A percentile compares a stretch with the other conserved stretches of the same genome.
Evolutionary conservation across 306 rosid species (phyloP).

Genomic region (Begonia loranthoides): DNA sequence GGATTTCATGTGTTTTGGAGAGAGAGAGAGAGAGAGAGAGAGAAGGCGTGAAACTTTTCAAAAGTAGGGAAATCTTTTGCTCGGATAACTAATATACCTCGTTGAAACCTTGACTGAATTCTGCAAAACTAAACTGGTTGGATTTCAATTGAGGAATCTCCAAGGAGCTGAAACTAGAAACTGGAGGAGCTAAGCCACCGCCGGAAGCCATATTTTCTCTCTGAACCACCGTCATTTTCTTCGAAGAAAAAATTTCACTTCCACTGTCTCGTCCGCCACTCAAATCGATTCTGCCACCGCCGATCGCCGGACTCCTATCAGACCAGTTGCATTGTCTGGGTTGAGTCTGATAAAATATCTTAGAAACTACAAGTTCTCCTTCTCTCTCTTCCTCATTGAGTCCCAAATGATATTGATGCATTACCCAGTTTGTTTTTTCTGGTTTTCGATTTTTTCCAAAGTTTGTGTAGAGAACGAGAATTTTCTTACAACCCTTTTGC

Average conservation of each 20-base stretch:
- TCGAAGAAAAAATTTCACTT: constrained; percentile 69
- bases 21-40: too few relatives aligned
- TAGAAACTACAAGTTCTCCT: constrained; percentile 92
- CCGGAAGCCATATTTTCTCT: constrained; percentile 40
- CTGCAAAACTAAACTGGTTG: constrained; percentile 50
- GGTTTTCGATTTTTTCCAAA: constrained; percentile 93
- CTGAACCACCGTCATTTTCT: constrained; percentile 28
- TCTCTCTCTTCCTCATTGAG: constrained; percentile 83
- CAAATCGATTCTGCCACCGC: background rate
- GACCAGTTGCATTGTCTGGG: constrained; percentile 97
- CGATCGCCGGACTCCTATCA: constrained; percentile 1
- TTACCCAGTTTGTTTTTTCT: constrained; percentile 93
- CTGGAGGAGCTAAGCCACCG: constrained; percentile 15
- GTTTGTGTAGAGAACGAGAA: constrained; percentile 80
- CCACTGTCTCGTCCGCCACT: constrained; percentile 34
- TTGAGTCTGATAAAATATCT: constrained; percentile 89
- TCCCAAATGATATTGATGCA: constrained; percentile 95
- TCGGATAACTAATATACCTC: constrained; percentile 29
- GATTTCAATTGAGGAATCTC: constrained; percentile 60
- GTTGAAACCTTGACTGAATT: constrained; percentile 55
- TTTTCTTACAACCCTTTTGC: constrained; percentile 94
- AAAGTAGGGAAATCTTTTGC: too few relatives aligned
- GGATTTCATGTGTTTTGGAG: too few relatives aligned
- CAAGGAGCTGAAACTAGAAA: constrained; percentile 29
- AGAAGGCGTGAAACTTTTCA: too few relatives aligned